Conservation (phyloP, 257 asterid genomes). For the Scutellaria minor region DNA sequence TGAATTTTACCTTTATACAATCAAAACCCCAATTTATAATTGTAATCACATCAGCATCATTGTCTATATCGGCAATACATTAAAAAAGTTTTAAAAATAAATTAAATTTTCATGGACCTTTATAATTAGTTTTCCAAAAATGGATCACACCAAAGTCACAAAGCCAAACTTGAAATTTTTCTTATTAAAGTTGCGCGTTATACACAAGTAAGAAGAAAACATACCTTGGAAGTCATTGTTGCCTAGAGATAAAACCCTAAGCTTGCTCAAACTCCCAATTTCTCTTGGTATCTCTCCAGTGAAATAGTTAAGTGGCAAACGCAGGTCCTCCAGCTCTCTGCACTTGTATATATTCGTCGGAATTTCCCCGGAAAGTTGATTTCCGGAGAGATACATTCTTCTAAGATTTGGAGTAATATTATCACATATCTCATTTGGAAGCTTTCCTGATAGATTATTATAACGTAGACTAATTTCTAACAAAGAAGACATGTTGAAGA, state of each 20-base stretch:
- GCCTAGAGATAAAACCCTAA: background rate
- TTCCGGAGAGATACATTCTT: background rate
- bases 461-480: background rate
- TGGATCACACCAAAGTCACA: too few species aligned
- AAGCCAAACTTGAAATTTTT: too few species aligned
- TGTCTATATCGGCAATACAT: too few species aligned
- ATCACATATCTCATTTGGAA: background rate
- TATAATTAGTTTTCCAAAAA: too few species aligned
- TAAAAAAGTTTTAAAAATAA: too few species aligned
- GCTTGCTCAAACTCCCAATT: conserved; percentile 19
- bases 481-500: background rate
- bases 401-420: background rate
- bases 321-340: background rate
- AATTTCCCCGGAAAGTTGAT: background rate
- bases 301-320: background rate
- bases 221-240: conserved; percentile 4
- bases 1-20: too few species aligned
- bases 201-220: background rate
- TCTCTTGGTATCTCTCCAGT: background rate
- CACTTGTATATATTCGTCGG: conserved; percentile 7
- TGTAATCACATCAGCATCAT: too few species aligned
- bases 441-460: background rate
- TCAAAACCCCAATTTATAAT: too few species aligned
- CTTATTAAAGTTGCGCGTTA: background rate
- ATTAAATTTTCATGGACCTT: too few species aligned